Evolutionary conservation across 2,329 filamentous ascomycete genomes (phyloP), one percentile per base, ranked within the genome.

Genomic region (Arthrocladium fulminans): DNA sequence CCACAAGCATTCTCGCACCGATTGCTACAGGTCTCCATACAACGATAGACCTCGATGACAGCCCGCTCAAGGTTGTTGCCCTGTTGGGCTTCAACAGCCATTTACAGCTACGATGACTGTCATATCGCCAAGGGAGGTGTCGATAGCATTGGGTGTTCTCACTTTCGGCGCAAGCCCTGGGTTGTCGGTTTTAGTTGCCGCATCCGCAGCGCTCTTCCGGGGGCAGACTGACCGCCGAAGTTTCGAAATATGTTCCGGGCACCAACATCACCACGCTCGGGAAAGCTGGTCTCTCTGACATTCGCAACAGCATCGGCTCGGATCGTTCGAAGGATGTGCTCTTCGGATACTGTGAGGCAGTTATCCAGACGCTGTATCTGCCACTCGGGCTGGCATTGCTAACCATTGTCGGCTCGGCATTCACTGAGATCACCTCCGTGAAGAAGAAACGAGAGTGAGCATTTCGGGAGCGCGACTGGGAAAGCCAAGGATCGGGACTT

Each of bases 371-470:
- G 13, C 59, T 59, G 54, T 62, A 61, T 25, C 23, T 61, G 12
- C 20, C 52, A 9, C 45, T 60, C 8, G 57, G 43, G 4, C 50
- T 61, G 44, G 50, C 52, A 10, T 61, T 57, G 19, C 51, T 49
- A 20, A 60, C 57, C 1, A 51, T 60, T 10, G 35, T 59, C 8
- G 60, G 59, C 3, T 56, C 57, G 39, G 34, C 58, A 9, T 45
- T 52, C 38, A 49, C 60, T 13, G 60, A 63, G 45, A 62, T 60
- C 59, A 54, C 57, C 15, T 57, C 55, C 2, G 54, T 62, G 8
- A 62, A 62, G 51, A 50, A 56, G 50, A 59, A 59, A 24, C 39
- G n/a, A n/a, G n/a, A n/a, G n/a, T n/a, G n/a, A n/a, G n/a, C n/a
- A n/a, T n/a, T n/a, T n/a, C n/a, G n/a, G n/a, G n/a, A n/a, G n/a